phyloP scores from a whole-genome alignment of 768 basidiomycete genomes.

The Suillus subalutaceus region DNA sequence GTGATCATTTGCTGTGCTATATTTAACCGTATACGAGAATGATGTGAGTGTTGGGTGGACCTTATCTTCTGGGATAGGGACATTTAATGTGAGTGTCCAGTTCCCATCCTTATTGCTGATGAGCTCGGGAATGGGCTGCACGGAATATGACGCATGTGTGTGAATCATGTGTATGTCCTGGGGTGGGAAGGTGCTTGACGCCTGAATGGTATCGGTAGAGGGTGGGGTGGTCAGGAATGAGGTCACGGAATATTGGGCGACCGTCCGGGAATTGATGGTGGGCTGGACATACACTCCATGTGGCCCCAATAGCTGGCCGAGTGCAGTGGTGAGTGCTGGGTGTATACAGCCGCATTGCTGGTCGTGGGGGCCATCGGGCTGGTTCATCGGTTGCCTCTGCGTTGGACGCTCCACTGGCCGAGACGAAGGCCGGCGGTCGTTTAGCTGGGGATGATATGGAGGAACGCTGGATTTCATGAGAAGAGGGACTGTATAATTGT shows the following conservation, averaged over 20 bases:
- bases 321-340: slow-evolving; percentile 1
- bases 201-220: not conserved
- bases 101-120: not conserved
- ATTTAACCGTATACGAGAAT: not conserved
- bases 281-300: not conserved
- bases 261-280: not conserved
- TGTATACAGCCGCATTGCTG: not conserved
- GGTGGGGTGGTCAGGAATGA: not conserved
- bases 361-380: not conserved
- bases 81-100: slow-evolving; percentile 2
- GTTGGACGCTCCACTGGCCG: not conserved
- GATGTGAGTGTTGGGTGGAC: not conserved
- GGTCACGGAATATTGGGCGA: not conserved
- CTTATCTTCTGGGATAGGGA: not conserved
- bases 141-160: not conserved
- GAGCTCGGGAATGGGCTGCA: slow-evolving; percentile 1
- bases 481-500: not conserved
- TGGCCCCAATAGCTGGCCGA: not conserved
- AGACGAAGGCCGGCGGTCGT: not conserved
- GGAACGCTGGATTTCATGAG: not conserved
- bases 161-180: not conserved
- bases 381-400: not conserved
- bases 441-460: not conserved
- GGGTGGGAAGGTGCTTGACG: not conserved
- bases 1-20: not conserved